Evolutionary conservation across 768 basidiomycete genomes (phyloP), one percentile per base, ranked within the genome.

Genomic region (Sporobolomyces phaffii): DNA sequence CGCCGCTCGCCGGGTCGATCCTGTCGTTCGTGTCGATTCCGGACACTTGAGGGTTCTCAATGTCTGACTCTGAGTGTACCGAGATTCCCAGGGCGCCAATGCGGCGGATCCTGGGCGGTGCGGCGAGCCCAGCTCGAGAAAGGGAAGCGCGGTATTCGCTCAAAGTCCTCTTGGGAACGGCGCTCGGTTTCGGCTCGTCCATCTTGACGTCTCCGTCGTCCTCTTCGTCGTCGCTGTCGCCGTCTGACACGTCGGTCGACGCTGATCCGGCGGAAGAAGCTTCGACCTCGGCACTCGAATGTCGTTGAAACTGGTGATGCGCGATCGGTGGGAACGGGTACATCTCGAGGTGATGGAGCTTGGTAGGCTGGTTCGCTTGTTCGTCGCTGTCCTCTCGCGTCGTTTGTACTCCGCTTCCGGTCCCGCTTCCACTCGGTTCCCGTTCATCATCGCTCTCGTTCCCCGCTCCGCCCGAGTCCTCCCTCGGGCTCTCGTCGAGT

Each of bases 51-150:
- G 65, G 56, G 26, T 43, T 47, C 29, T 63, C 64, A 15, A 36
- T 24, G 31, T 64, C 70, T 24, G 47, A 47, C 20, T 67, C 65
- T 9, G 70, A 71, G 31, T 62, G 62, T 8, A 71, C 70, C 1
- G 61, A 64, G 50, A 71, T 71, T 10, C 65, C 70, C 33, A 71
- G 65, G 0, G 70, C 70, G 14, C 70, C 70, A 22, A 71, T 14
- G 20, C 70, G 62, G 3, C 65, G 62, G 6, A 67, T 51, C 24
- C 15, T 45, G 3, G 65, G 33, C 40, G 53, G 22, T 33, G 54
- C 34, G 28, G 49, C 50, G 41, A 52, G 33, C 8, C 43, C 52
- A 18, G 51, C 44, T 13, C 64, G 49, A 36, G 50, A 53, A 2
- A 52, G 50, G 9, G 45, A 40, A 20, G 54, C 63, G 11, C 45